phyloP scores from a whole-genome alignment of 2,329 filamentous ascomycete genomes.

The Fusarium brevicatenulatum region DNA sequence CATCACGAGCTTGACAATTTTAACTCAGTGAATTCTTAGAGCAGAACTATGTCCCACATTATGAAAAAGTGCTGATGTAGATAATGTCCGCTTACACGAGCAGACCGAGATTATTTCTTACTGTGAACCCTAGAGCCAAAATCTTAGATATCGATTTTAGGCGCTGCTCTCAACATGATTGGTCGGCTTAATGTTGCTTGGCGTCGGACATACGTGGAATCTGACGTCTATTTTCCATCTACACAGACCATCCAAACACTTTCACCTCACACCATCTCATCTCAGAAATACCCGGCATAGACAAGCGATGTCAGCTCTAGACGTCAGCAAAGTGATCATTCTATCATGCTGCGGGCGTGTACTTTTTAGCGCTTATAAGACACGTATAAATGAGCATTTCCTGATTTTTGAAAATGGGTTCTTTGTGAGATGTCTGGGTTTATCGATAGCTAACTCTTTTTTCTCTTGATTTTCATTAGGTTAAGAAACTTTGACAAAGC shows the following conservation, averaged over 20 bases:
- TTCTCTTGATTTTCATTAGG: no score
- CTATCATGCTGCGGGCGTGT: background rate
- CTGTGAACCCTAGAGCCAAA: background rate
- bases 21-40: background rate
- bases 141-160: background rate
- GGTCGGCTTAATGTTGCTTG: background rate
- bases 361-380: slow-evolving; percentile 15
- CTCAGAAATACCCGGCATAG: background rate
- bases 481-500: background rate
- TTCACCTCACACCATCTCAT: slow-evolving; percentile 10
- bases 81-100: background rate
- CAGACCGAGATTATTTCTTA: background rate
- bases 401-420: background rate
- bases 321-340: background rate
- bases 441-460: no score
- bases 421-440: no score
- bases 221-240: background rate
- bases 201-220: background rate
- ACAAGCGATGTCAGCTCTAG: background rate
- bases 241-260: background rate
- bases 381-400: background rate
- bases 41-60: background rate
- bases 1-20: background rate
- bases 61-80: background rate
- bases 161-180: background rate